These are phyloP conservation scores for Suillus variegatus DNA, from an alignment of 768 basidiomycete species.

Conservation along the genomic window DNA sequence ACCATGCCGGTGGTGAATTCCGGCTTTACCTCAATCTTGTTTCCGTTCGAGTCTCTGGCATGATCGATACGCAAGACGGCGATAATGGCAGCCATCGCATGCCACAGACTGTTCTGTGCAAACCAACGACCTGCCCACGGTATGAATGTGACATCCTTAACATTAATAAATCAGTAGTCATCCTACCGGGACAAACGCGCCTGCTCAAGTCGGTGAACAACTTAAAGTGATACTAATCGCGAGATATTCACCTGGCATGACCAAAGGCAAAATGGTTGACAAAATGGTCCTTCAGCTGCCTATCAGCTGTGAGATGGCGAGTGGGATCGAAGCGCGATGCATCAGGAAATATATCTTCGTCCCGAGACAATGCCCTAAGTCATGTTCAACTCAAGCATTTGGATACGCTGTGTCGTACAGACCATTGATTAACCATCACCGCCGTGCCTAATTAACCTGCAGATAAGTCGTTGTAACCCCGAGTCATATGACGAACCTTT, in stretches of 20 bases:
- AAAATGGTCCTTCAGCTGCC: neutral
- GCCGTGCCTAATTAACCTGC: constrained; percentile 16
- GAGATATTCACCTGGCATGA: too few relatives aligned
- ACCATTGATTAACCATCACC: constrained; percentile 26
- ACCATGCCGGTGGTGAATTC: neutral
- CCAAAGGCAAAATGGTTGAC: constrained; percentile 2
- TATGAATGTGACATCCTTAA: neutral
- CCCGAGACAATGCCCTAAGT: neutral
- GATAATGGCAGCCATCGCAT: neutral
- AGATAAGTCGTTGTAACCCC: too few relatives aligned
- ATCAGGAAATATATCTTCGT: neutral
- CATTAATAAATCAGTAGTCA: neutral
- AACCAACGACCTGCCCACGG: neutral
- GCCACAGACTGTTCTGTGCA: constrained; percentile 4
- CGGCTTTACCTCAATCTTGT: constrained; percentile 1
- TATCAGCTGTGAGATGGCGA: constrained; percentile 3
- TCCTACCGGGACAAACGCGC: neutral
- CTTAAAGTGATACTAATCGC: too few relatives aligned
- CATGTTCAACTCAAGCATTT: neutral
- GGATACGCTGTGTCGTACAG: neutral
- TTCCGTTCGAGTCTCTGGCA: constrained; percentile 2
- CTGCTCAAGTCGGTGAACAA: neutral
- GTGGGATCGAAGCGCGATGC: constrained; percentile 9
- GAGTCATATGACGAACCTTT: constrained; percentile 30
- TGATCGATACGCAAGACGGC: neutral